phyloP scores from a whole-genome alignment of 352 stramenopile genomes.

The Phytophthora colocasiae region DNA sequence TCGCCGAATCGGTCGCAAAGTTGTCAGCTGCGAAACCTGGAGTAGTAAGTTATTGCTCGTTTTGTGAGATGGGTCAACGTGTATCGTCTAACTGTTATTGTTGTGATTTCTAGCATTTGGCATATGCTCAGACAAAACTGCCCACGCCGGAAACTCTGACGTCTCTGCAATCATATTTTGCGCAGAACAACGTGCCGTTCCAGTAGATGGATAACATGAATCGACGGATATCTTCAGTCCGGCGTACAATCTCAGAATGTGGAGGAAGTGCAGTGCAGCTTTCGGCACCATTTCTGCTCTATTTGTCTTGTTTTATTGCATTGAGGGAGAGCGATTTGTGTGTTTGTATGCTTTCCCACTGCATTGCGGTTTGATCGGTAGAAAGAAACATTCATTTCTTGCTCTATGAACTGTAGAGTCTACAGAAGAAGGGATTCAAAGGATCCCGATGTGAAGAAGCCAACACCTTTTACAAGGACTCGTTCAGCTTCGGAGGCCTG shows the following conservation, averaged over 20 bases:
- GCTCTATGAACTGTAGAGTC: conserved; percentile 40
- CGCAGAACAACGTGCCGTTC: conserved; percentile 71
- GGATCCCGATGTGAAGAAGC: conserved; percentile 21
- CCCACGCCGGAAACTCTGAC: conserved; percentile 38
- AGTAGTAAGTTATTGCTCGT: conserved; percentile 53
- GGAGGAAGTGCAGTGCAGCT: conserved; percentile 19
- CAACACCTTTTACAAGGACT: conserved; percentile 7
- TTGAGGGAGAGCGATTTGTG: conserved; percentile 11
- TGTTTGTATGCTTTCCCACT: conserved; percentile 11
- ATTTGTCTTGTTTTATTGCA: conserved; percentile 32
- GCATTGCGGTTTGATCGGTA: conserved; percentile 17
- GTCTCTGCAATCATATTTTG: conserved; percentile 67
- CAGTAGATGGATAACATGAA: conserved; percentile 48
- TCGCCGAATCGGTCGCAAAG: conserved; percentile 73
- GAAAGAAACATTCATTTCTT: conserved; percentile 45
- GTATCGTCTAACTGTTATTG: conserved; percentile 27
- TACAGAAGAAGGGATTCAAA: conserved; percentile 29
- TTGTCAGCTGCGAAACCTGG: conserved; percentile 69
- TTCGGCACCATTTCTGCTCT: conserved; percentile 31
- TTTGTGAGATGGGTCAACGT: background rate
- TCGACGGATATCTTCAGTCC: conserved; percentile 24
- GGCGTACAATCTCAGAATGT: conserved; percentile 19
- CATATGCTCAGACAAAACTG: conserved; percentile 53
- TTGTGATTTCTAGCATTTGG: conserved; percentile 53
- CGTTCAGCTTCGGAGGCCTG: conserved; percentile 13